Conservation (phyloP, 2,329 filamentous ascomycete species). For the Cryphonectria carpinicola region DNA sequence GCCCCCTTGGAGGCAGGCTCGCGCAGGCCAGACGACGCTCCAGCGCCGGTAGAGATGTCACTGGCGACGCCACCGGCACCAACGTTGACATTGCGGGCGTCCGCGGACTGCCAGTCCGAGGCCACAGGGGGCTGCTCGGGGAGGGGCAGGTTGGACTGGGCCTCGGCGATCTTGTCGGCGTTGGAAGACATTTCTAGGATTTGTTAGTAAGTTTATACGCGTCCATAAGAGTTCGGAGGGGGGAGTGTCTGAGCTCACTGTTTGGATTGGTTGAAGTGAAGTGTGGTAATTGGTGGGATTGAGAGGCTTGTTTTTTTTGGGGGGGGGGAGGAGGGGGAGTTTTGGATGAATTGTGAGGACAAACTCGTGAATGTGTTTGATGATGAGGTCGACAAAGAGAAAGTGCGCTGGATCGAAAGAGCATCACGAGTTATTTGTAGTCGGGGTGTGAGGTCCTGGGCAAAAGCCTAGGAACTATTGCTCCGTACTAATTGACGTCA, state of each 20-base stretch:
- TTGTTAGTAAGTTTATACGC: slow-evolving; percentile 1
- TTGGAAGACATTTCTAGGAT: slow-evolving; percentile 54
- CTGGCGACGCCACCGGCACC: slow-evolving; percentile 62
- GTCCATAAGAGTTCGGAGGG: too few relatives aligned
- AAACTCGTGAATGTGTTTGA: slow-evolving; percentile 2
- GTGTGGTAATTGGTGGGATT: slow-evolving; percentile 1
- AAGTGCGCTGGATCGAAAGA: neutral
- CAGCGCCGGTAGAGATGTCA: slow-evolving; percentile 55
- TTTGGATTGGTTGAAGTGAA: slow-evolving; percentile 2
- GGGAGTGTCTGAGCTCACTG: slow-evolving; percentile 15
- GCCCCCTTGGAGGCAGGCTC: slow-evolving; percentile 61
- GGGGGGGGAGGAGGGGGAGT: too few relatives aligned
- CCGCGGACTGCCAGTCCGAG: slow-evolving; percentile 79
- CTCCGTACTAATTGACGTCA: slow-evolving; percentile 26
- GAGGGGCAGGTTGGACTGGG: slow-evolving; percentile 74
- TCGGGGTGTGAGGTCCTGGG: neutral
- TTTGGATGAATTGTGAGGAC: neutral
- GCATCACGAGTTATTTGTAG: slow-evolving; percentile 25
- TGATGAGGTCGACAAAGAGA: slow-evolving; percentile 9
- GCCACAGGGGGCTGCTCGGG: slow-evolving; percentile 76
- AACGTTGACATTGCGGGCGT: slow-evolving; percentile 70
- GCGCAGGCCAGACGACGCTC: slow-evolving; percentile 56
- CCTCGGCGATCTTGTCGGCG: slow-evolving; percentile 67
- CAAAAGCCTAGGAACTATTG: neutral
- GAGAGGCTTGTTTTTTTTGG: neutral